Conservation (phyloP, 192 early-diverging fungal species). For the Coemansia sp. region DNA sequence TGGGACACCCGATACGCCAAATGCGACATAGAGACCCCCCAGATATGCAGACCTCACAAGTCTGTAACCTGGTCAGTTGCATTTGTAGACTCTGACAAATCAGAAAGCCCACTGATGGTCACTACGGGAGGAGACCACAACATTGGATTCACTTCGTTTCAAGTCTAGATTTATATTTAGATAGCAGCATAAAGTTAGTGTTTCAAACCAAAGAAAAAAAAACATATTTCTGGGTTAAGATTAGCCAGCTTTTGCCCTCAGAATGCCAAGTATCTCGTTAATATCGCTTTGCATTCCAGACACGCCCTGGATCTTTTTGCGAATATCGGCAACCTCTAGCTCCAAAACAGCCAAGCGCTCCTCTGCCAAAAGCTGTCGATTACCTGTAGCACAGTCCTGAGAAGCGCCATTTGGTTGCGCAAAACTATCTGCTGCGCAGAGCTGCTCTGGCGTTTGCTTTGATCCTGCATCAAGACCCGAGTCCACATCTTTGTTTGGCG, state of each 20-base stretch:
- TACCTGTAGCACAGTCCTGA: neutral
- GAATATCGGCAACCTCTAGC: constrained; percentile 18
- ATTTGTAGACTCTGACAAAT: constrained; percentile 10
- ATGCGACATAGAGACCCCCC: constrained; percentile 18
- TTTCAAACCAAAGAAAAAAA: neutral
- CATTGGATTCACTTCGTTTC: constrained; percentile 34
- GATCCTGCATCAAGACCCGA: neutral
- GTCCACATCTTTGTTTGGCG: neutral
- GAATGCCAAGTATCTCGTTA: constrained; percentile 16
- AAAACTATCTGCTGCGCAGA: neutral
- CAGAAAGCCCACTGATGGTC: constrained; percentile 19
- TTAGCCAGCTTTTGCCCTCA: neutral
- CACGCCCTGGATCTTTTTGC: constrained; percentile 21
- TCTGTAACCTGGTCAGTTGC: constrained; percentile 22
- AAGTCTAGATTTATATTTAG: constrained; percentile 8
- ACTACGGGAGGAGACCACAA: constrained; percentile 23
- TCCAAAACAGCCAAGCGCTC: constrained; percentile 20
- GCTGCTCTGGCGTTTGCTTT: neutral
- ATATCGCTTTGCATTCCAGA: constrained; percentile 29
- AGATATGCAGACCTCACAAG: constrained; percentile 20
- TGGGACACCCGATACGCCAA: constrained; percentile 37
- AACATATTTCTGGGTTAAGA: too few relatives aligned
- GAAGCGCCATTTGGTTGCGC: neutral
- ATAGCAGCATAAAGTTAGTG: constrained; percentile 2
- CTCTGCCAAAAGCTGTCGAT: neutral